Percentiles rank a stretch among this genome's conserved stretches.
phyloP scores from a whole-genome alignment of 2,329 filamentous ascomycete species.

The Blumeria hordei region DNA sequence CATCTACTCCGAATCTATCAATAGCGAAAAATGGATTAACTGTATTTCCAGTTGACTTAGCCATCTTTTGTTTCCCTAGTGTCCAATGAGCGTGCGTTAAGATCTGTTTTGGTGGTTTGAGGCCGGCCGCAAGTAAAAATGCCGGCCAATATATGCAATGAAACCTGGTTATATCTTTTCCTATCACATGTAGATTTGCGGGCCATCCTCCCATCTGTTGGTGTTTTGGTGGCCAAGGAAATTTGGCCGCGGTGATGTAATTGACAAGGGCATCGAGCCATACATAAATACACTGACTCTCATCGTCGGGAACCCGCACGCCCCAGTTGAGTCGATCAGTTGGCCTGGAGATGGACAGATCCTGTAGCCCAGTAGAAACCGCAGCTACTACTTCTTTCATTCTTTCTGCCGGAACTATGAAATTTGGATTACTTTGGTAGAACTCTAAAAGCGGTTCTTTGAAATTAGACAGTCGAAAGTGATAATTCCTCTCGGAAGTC shows the following conservation, averaged over 20 bases:
- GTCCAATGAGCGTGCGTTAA: constrained; percentile 92
- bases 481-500: constrained; percentile 82
- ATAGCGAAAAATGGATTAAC: constrained; percentile 86
- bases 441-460: constrained; percentile 55
- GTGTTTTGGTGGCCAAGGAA: constrained; percentile 48
- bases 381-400: constrained; percentile 60
- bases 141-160: constrained; percentile 98
- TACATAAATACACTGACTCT: constrained; percentile 80
- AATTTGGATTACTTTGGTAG: constrained; percentile 53
- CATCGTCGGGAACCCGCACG: constrained; percentile 65
- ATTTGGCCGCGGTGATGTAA: constrained; percentile 73
- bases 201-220: constrained; percentile 54
- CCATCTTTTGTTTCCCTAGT: constrained; percentile 80
- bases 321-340: constrained; percentile 62
- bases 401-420: constrained; percentile 46
- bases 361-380: constrained; percentile 55
- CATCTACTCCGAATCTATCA: constrained; percentile 67
- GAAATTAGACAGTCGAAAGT: constrained; percentile 73
- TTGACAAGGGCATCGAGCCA: constrained; percentile 95
- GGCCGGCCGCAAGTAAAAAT: constrained; percentile 65
- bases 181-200: constrained; percentile 73
- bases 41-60: constrained; percentile 83
- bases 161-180: constrained; percentile 91
- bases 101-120: constrained; percentile 56
- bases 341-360: constrained; percentile 76